A percentile compares a stretch with the other conserved stretches of the same genome.
Conservation (phyloP, 768 basidiomycete genomes). For the Lactarius tabidus region DNA sequence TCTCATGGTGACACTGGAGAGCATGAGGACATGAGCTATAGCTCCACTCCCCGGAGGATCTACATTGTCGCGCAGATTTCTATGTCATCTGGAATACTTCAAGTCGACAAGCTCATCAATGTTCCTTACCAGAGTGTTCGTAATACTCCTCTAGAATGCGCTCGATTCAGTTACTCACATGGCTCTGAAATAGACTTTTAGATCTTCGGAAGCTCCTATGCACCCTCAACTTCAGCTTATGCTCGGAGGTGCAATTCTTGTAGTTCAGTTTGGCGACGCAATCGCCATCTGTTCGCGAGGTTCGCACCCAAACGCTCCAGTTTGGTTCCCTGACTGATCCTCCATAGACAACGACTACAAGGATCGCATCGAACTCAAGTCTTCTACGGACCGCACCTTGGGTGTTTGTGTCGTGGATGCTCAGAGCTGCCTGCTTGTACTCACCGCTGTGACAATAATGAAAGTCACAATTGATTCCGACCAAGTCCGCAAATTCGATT, state of each 20-base stretch:
- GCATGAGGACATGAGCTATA: slow-evolving; percentile 38
- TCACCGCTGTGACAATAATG: slow-evolving; percentile 70
- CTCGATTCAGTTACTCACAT: not conserved
- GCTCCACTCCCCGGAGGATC: slow-evolving; percentile 49
- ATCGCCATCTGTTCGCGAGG: slow-evolving; percentile 68
- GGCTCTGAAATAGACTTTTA: slow-evolving; percentile 47
- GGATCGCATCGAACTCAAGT: slow-evolving; percentile 70
- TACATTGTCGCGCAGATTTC: slow-evolving; percentile 59
- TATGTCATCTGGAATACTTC: slow-evolving; percentile 40
- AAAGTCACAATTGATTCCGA: slow-evolving; percentile 59
- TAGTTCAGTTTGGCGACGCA: slow-evolving; percentile 72
- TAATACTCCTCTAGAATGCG: slow-evolving; percentile 6
- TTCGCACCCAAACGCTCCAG: slow-evolving; percentile 28
- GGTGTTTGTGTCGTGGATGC: slow-evolving; percentile 59
- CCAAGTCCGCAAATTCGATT: slow-evolving; percentile 55
- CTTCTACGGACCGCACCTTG: slow-evolving; percentile 59
- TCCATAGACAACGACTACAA: slow-evolving; percentile 60
- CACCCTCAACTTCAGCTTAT: slow-evolving; percentile 66
- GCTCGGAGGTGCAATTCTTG: slow-evolving; percentile 52
- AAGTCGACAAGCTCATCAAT: slow-evolving; percentile 45
- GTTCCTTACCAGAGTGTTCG: slow-evolving; percentile 78
- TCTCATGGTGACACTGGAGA: slow-evolving; percentile 63
- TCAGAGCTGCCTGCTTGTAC: slow-evolving; percentile 49
- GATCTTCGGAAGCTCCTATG: slow-evolving; percentile 58
- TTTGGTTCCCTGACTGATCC: not conserved